Evolutionary conservation across 331 rosid genomes (phyloP).

Genomic region (Rhamnella rubrinervis): DNA sequence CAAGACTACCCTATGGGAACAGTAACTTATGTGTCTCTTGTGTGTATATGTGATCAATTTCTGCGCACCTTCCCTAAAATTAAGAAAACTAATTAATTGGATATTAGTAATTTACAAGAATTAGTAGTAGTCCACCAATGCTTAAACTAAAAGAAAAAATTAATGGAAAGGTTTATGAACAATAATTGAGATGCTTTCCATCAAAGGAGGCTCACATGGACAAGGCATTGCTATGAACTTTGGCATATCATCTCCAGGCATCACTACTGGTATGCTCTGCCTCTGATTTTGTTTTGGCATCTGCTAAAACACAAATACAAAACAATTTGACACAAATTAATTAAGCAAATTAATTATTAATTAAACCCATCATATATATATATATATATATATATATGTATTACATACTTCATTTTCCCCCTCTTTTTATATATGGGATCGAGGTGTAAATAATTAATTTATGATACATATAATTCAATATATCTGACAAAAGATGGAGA

Average conservation of each 20-base stretch:
- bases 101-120: not conserved
- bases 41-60: too few species aligned
- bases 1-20: too few species aligned
- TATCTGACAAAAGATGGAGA: too few species aligned
- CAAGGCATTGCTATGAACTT: constrained; percentile 66
- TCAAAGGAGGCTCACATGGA: constrained; percentile 46
- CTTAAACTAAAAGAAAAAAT: not conserved
- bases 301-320: constrained; percentile 20
- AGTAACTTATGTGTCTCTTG: too few species aligned
- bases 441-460: too few species aligned
- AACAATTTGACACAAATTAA: not conserved
- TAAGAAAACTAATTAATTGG: not conserved
- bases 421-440: too few species aligned
- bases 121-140: not conserved
- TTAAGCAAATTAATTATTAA: too few species aligned
- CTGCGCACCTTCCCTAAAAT: too few species aligned
- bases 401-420: too few species aligned
- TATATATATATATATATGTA: too few species aligned
- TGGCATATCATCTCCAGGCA: constrained; percentile 81
- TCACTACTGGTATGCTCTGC: constrained; percentile 57
- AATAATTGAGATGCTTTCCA: constrained; percentile 32
- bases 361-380: too few species aligned
- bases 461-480: too few species aligned
- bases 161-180: constrained; percentile 25
- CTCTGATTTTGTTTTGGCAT: constrained; percentile 25